These are phyloP conservation scores for Clonostachys solani DNA, from an alignment of 2,329 filamentous ascomycete species.

Conservation along the genomic window DNA sequence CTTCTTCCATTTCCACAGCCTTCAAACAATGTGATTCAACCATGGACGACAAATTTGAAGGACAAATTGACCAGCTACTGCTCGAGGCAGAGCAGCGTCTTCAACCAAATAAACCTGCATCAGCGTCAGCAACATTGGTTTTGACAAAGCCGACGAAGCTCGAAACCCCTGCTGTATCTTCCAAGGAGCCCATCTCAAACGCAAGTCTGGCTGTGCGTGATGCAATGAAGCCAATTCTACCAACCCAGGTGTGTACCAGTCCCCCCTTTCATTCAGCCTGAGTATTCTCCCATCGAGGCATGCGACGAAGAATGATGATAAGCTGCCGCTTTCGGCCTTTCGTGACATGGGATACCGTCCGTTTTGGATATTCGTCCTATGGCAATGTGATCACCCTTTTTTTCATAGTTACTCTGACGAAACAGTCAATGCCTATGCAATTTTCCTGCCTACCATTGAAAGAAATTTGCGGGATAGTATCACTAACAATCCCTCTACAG, in stretches of 20 bases:
- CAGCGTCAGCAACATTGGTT: slow-evolving; percentile 7
- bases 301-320: slow-evolving; percentile 30
- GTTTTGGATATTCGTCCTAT: slow-evolving; percentile 48
- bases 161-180: slow-evolving; percentile 1
- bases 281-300: not conserved
- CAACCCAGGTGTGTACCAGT: too few species aligned
- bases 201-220: too few species aligned
- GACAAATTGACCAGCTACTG: slow-evolving; percentile 22
- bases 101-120: slow-evolving; percentile 8
- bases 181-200: too few species aligned
- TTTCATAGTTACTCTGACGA: slow-evolving; percentile 73
- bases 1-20: not conserved
- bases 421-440: not conserved
- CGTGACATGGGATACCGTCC: slow-evolving; percentile 30
- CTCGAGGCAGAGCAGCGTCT: slow-evolving; percentile 24
- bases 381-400: slow-evolving; percentile 50
- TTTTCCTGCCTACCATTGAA: not conserved
- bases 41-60: slow-evolving; percentile 20
- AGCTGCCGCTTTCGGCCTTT: slow-evolving; percentile 23
- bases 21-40: slow-evolving; percentile 6
- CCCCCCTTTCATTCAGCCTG: too few species aligned
- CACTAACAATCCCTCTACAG: not conserved
- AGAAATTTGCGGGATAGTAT: not conserved
- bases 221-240: too few species aligned
- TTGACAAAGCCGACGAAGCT: not conserved